Evolutionary conservation across 2,329 filamentous ascomycete genomes (phyloP), one percentile per base, ranked within the genome.

Genomic region (Venturia aucupariae): DNA sequence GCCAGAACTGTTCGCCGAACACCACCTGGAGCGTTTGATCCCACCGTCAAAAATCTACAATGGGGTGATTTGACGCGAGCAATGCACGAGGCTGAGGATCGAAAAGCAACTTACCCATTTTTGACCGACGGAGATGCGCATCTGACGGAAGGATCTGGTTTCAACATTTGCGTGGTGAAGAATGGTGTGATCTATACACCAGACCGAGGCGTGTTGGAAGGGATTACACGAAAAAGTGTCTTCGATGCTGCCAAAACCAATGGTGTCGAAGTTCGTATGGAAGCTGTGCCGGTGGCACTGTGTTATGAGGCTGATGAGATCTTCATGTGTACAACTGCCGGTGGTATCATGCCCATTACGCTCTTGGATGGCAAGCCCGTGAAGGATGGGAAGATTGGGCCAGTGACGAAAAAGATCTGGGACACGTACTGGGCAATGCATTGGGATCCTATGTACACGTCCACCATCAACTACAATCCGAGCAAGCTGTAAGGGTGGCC

Each of bases 341-440:
- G 81, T 1, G 81, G 81, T 0, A 75, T 82, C 22, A 82, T 82
- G 80, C 80, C 80, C 0, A 81, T 83, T 32, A 81, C 78, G 0
- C 66, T 63, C 0, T 70, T 82, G 2, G 81, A 83, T 68, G 79
- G 75, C 0, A 67, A 74, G 62, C 72, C 73, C 0, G 71, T 82
- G 0, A 74, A 72, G 2, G 72, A 72, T 63, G 80, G 79, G 0
- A 74, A 76, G 67, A 64, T 81, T 32, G 80, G 81, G 0, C 73
- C 76, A 1, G 69, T 82, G 15, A 82, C 81, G 0, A 75, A 72
- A 70, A 73, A 69, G 61, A 81, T 82, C 27, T 82, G 80, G 79
- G 80, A 82, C 71, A 70, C 67, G 1, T 82, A 83, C 67, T 83
- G 80, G 80, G 73, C 69, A 1, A 75, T 81, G 71, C 80, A 82